Conservation (phyloP, 1,284 basidiomycete species). For the Porodaedalea pini region DNA sequence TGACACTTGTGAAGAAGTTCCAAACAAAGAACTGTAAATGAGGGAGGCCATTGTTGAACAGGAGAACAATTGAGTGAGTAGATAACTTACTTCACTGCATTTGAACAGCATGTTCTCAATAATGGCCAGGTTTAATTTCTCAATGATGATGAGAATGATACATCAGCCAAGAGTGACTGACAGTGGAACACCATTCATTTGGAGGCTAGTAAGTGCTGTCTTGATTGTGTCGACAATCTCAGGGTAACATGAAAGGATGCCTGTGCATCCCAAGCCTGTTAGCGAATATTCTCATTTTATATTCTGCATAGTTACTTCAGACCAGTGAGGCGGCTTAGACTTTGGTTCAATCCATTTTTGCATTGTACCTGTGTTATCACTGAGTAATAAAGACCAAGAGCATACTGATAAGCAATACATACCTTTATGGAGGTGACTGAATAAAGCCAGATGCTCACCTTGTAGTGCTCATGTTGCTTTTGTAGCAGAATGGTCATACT, state of each 20-base stretch:
- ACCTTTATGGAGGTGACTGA: not conserved
- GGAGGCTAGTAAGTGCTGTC: no score
- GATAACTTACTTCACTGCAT: not conserved
- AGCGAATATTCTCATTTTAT: not conserved
- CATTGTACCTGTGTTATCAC: no score
- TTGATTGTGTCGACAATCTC: no score
- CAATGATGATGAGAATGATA: not conserved
- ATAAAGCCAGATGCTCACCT: not conserved
- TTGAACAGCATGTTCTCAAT: not conserved
- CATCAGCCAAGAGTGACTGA: not conserved
- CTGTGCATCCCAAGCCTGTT: not conserved
- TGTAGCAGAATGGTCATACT: not conserved
- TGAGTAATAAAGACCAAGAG: no score
- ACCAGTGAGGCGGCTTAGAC: not conserved
- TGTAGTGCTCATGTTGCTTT: not conserved
- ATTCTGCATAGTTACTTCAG: not conserved
- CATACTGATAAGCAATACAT: no score
- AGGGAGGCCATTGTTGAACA: not conserved
- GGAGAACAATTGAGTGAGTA: no score
- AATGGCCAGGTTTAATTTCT: not conserved
- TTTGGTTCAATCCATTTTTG: not conserved
- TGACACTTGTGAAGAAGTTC: not conserved
- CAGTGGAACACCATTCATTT: no score
- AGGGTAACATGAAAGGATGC: not conserved
- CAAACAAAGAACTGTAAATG: not conserved